These are phyloP conservation scores for Chaetomium fimeti DNA, from an alignment of 495 filamentous ascomycete species.

Conservation along the genomic window DNA sequence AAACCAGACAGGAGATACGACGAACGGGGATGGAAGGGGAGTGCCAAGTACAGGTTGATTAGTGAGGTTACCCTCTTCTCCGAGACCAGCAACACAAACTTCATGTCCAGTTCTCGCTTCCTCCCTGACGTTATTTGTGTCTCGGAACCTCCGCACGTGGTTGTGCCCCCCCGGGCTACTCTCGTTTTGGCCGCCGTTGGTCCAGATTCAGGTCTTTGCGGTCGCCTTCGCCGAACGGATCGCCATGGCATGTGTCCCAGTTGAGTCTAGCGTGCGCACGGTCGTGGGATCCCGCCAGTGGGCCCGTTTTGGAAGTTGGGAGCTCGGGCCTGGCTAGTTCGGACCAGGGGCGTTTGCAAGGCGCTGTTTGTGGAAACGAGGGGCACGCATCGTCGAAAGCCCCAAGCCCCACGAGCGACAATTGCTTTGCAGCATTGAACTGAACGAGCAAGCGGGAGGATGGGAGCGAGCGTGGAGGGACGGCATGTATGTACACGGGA, in stretches of 20 bases:
- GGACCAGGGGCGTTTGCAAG: background rate
- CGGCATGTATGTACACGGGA: background rate
- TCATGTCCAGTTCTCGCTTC: background rate
- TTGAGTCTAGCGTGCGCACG: conserved; percentile 6
- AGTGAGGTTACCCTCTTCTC: too few species aligned
- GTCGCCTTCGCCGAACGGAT: background rate
- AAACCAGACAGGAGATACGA: too few species aligned
- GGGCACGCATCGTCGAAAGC: background rate
- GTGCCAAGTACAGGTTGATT: too few species aligned
- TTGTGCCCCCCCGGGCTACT: background rate
- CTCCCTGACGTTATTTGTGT: background rate
- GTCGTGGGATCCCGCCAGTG: background rate
- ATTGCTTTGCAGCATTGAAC: background rate
- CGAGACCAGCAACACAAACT: background rate
- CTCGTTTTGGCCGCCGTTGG: background rate
- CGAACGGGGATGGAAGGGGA: too few species aligned
- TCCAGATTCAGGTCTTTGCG: background rate
- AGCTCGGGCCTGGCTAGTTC: background rate
- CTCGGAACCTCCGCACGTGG: conserved; percentile 10
- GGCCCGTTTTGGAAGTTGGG: conserved; percentile 5
- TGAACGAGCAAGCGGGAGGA: too few species aligned
- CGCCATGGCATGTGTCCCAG: background rate
- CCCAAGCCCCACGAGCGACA: background rate
- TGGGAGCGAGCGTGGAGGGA: background rate
- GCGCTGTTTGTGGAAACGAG: background rate